These are phyloP conservation scores for Aspergillus amoenus DNA, from an alignment of 2,329 filamentous ascomycete genomes.

Conservation along the genomic window DNA sequence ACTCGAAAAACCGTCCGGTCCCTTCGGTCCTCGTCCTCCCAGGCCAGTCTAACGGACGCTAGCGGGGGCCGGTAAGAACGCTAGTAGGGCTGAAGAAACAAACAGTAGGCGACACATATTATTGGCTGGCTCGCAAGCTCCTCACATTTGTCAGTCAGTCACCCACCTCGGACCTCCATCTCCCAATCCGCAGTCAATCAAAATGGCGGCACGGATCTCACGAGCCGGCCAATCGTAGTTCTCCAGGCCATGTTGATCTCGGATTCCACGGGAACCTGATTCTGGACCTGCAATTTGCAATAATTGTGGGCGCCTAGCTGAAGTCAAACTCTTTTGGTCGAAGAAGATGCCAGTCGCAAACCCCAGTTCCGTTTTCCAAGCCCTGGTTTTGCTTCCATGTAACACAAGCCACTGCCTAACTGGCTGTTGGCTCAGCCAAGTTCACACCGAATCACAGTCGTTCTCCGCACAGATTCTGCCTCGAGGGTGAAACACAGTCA, in stretches of 20 bases:
- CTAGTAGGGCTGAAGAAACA: conserved; percentile 10
- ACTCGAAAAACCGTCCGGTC: neutral
- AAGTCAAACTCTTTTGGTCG: neutral
- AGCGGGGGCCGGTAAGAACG: conserved; percentile 2
- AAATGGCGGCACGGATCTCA: neutral
- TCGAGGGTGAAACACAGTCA: neutral
- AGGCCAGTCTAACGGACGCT: neutral
- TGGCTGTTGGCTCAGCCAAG: neutral
- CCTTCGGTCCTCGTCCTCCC: neutral
- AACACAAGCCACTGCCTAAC: neutral
- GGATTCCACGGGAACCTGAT: neutral
- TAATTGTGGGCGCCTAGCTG: neutral
- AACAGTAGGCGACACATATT: neutral
- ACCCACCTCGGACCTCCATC: too few species aligned
- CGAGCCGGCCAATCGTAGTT: neutral
- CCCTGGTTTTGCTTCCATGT: neutral
- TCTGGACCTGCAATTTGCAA: neutral
- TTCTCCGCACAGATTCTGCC: neutral
- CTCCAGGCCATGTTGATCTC: neutral
- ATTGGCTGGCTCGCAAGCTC: conserved; percentile 3
- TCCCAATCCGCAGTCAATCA: neutral
- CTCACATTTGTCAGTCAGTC: neutral
- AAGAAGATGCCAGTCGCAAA: neutral
- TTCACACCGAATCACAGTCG: neutral
- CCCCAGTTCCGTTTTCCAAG: neutral